Evolutionary conservation across 306 rosid genomes (phyloP).

Genomic region (Acacia acuminata): DNA sequence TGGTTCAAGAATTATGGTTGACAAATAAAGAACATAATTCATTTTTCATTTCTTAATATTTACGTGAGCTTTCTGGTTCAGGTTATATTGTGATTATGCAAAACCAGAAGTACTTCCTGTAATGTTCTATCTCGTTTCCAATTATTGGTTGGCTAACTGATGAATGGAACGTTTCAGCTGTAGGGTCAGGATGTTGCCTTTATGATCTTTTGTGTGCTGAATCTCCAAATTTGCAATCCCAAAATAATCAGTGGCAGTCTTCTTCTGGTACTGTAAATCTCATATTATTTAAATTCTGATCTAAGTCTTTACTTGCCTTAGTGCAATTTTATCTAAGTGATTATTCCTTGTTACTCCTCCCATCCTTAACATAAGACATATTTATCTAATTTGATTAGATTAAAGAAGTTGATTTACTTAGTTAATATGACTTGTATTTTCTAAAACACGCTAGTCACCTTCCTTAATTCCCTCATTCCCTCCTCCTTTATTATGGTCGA

Average conservation of each 20-base stretch:
- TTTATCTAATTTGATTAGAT: no score
- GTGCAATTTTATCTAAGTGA: background rate
- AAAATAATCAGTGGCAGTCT: slow-evolving; percentile 38
- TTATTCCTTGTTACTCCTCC: no score
- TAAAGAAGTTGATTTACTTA: no score
- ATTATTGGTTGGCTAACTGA: slow-evolving; percentile 18
- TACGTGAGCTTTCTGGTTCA: background rate
- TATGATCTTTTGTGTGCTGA: slow-evolving; percentile 81
- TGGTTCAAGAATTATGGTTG: background rate
- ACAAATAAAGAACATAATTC: background rate
- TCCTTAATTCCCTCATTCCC: no score
- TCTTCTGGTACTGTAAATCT: slow-evolving; percentile 43
- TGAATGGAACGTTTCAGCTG: slow-evolving; percentile 32
- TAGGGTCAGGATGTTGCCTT: slow-evolving; percentile 62
- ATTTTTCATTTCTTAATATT: background rate
- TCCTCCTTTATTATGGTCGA: no score
- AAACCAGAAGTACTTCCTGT: background rate
- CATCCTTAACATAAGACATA: no score
- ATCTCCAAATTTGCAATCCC: slow-evolving; percentile 48
- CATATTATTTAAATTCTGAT: background rate
- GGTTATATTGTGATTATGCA: background rate
- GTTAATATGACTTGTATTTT: no score
- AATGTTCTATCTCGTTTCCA: background rate
- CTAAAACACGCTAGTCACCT: no score
- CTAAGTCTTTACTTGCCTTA: background rate